Evolutionary conservation across 2,329 filamentous ascomycete species (phyloP).

Genomic region (Penicillium palitans): DNA sequence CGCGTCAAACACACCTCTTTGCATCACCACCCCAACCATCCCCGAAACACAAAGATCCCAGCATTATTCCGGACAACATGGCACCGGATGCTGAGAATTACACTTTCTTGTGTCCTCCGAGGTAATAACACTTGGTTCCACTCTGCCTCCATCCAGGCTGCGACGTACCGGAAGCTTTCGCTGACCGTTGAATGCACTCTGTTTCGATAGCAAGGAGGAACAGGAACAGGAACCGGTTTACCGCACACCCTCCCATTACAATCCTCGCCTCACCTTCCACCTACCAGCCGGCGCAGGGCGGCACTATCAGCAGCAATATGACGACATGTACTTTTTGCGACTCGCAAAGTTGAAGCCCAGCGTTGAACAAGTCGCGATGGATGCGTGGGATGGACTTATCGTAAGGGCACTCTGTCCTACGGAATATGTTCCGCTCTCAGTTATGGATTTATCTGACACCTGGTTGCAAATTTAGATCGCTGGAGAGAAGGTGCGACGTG

Average conservation of each 20-base stretch:
- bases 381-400: slow-evolving; percentile 74
- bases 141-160: neutral
- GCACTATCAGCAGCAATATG: slow-evolving; percentile 92
- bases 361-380: slow-evolving; percentile 71
- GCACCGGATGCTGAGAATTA: slow-evolving; percentile 18
- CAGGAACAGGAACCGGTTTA: slow-evolving; percentile 46
- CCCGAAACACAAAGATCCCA: neutral
- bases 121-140: slow-evolving; percentile 18
- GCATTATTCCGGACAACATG: slow-evolving; percentile 18
- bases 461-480: slow-evolving; percentile 56
- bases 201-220: slow-evolving; percentile 35
- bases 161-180: neutral
- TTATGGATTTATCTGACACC: neutral
- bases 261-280: slow-evolving; percentile 70
- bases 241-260: slow-evolving; percentile 65
- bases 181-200: slow-evolving; percentile 16
- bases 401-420: slow-evolving; percentile 37
- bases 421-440: neutral
- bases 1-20: slow-evolving; percentile 18
- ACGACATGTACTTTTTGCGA: slow-evolving; percentile 95
- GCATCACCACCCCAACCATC: slow-evolving; percentile 8
- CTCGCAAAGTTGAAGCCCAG: slow-evolving; percentile 82
- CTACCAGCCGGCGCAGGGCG: slow-evolving; percentile 63
- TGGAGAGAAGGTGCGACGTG: slow-evolving; percentile 70
- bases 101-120: slow-evolving; percentile 32